phyloP scores from a whole-genome alignment of 768 basidiomycete species.

The Exidia glandulosa region DNA sequence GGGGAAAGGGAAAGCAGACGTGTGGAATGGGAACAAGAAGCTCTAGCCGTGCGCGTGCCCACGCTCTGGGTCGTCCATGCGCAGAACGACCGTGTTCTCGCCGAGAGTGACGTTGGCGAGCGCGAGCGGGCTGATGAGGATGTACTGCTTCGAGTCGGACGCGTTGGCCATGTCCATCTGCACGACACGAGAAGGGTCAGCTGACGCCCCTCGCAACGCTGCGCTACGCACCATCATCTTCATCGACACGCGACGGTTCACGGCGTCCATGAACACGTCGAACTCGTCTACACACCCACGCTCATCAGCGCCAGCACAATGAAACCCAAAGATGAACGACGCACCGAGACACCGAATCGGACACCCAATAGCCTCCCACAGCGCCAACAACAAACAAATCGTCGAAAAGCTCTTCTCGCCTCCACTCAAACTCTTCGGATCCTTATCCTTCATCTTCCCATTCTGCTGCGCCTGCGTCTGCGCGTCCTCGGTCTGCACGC shows the following conservation, averaged over 20 bases:
- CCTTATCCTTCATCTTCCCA: conserved; percentile 48
- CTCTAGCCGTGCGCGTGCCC: neutral
- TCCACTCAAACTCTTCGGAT: conserved; percentile 77
- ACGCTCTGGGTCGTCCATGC: conserved; percentile 36
- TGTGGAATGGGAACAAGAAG: no score
- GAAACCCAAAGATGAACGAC: conserved; percentile 11
- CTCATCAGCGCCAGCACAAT: conserved; percentile 1
- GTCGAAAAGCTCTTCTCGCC: conserved; percentile 98
- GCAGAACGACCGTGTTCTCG: conserved; percentile 62
- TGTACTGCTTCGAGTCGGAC: conserved; percentile 82
- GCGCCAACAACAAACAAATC: conserved; percentile 81
- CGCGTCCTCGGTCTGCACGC: neutral
- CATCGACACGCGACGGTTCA: conserved; percentile 86
- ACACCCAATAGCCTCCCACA: conserved; percentile 94
- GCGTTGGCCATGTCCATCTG: conserved; percentile 85
- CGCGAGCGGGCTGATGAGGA: conserved; percentile 93
- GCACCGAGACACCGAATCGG: conserved; percentile 84
- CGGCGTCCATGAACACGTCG: conserved; percentile 96
- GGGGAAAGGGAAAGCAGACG: no score
- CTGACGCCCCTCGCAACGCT: conserved; percentile 1
- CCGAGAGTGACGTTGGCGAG: conserved; percentile 58
- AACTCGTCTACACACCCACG: conserved; percentile 62
- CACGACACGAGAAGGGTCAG: conserved; percentile 3
- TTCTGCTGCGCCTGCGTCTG: neutral
- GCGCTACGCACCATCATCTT: conserved; percentile 69